Percentiles rank a stretch among this genome's conserved stretches.
These are phyloP conservation scores for Trichophyton benhamiae DNA, from an alignment of 2,329 filamentous ascomycete genomes.

Conservation along the genomic window DNA sequence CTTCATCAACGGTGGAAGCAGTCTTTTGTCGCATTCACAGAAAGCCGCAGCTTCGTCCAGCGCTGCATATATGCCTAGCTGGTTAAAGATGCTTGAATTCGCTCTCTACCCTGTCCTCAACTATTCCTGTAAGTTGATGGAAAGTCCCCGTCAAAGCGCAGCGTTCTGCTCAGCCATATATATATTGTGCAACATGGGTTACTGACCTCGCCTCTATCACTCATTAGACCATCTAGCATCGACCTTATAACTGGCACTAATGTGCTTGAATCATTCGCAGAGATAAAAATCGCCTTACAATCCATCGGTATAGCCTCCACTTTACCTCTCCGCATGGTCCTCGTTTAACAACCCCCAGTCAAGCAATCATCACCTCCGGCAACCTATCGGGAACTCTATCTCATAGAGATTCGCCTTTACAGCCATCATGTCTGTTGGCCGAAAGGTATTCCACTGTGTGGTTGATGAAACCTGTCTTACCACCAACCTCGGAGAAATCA, in stretches of 20 bases:
- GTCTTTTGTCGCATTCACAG: background rate
- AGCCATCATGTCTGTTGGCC: slow-evolving; percentile 28
- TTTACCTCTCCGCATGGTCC: background rate
- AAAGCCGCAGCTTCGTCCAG: slow-evolving; percentile 2
- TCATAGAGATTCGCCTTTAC: background rate
- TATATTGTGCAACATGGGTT: background rate
- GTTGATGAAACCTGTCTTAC: slow-evolving; percentile 42
- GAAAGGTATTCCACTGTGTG: slow-evolving; percentile 40
- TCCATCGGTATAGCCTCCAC: background rate
- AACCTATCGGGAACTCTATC: background rate
- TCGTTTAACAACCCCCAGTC: background rate
- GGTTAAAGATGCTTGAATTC: slow-evolving; percentile 25
- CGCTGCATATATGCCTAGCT: slow-evolving; percentile 12
- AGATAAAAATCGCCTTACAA: slow-evolving; percentile 1
- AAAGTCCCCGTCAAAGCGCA: background rate
- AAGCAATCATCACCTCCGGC: background rate
- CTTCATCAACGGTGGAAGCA: slow-evolving; percentile 1
- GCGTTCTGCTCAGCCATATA: background rate
- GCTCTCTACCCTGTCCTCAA: slow-evolving; percentile 15
- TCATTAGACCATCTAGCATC: background rate
- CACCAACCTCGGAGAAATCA: slow-evolving; percentile 42
- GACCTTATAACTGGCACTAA: slow-evolving; percentile 4
- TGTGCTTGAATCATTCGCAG: background rate
- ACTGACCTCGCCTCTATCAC: background rate
- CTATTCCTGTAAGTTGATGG: slow-evolving; percentile 21